A percentile compares a stretch with the other conserved stretches of the same genome.
Conservation (phyloP, 2,329 filamentous ascomycete species). For the Teratosphaeriaceae sp. region DNA sequence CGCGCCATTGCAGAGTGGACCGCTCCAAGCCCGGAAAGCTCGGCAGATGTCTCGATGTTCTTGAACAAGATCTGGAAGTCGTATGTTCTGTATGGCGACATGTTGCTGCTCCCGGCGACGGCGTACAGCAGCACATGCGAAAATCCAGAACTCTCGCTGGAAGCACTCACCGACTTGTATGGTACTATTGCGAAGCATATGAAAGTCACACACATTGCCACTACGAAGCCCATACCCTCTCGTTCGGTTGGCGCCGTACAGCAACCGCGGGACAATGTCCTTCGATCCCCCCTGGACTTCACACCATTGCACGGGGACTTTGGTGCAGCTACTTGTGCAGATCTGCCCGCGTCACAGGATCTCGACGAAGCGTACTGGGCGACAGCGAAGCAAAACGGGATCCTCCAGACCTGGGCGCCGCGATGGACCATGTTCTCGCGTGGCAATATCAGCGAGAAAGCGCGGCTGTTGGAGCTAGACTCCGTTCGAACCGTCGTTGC, state of each 20-base stretch:
- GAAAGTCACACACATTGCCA: constrained; percentile 49
- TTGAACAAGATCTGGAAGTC: constrained; percentile 19
- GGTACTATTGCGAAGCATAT: constrained; percentile 36
- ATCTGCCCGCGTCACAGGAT: constrained; percentile 39
- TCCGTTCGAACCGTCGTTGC: constrained; percentile 23
- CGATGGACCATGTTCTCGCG: constrained; percentile 90
- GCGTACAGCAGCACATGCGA: constrained; percentile 30
- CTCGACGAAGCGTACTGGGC: constrained; percentile 72
- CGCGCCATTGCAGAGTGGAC: background rate
- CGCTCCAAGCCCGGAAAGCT: background rate
- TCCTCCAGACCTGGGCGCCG: constrained; percentile 81
- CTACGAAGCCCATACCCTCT: constrained; percentile 53
- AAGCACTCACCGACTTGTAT: constrained; percentile 35
- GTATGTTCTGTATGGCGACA: constrained; percentile 51
- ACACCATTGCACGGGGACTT: constrained; percentile 69
- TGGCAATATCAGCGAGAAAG: constrained; percentile 86
- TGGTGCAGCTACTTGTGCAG: constrained; percentile 43
- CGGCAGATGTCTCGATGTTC: background rate
- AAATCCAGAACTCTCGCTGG: constrained; percentile 17
- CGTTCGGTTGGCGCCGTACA: constrained; percentile 2
- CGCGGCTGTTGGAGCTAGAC: constrained; percentile 55
- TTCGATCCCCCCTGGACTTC: constrained; percentile 67
- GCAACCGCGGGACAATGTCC: constrained; percentile 48
- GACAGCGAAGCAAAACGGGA: constrained; percentile 63
- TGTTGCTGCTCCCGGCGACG: constrained; percentile 50